Percentiles rank a stretch among this genome's conserved stretches.
Conservation (phyloP, 257 asterid genomes). For the Plantago ovata region DNA sequence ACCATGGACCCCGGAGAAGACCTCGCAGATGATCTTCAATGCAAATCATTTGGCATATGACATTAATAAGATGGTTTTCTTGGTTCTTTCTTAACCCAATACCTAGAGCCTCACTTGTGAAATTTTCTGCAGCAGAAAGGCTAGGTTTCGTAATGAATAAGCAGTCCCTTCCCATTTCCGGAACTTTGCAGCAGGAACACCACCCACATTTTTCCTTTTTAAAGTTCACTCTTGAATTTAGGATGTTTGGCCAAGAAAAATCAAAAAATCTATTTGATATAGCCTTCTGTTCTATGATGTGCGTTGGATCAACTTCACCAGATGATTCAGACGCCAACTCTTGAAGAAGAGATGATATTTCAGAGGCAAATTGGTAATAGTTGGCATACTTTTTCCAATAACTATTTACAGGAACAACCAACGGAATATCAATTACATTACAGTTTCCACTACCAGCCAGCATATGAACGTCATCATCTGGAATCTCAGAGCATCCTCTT, state of each 20-base stretch:
- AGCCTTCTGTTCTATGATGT: slow-evolving; percentile 56
- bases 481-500: slow-evolving; percentile 27
- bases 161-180: slow-evolving; percentile 67
- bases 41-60: slow-evolving; percentile 59
- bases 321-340: slow-evolving; percentile 43
- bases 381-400: slow-evolving; percentile 43
- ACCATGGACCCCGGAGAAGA: slow-evolving; percentile 91
- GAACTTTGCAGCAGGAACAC: slow-evolving; percentile 71
- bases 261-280: slow-evolving; percentile 47
- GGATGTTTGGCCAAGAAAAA: slow-evolving; percentile 68
- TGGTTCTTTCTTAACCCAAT: slow-evolving; percentile 30
- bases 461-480: slow-evolving; percentile 32
- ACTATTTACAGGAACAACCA: slow-evolving; percentile 25
- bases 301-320: slow-evolving; percentile 36
- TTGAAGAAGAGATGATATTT: slow-evolving; percentile 41
- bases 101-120: slow-evolving; percentile 50
- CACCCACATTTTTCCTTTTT: slow-evolving; percentile 90
- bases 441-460: slow-evolving; percentile 22
- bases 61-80: slow-evolving; percentile 71
- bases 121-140: slow-evolving; percentile 46
- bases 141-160: slow-evolving; percentile 47
- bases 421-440: slow-evolving; percentile 17
- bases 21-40: slow-evolving; percentile 79
- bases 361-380: slow-evolving; percentile 62
- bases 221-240: slow-evolving; percentile 24